Evolutionary conservation across 202 grass and related monocot genomes (phyloP), one percentile per base, ranked within the genome.

Genomic region (Carex sylvatica): DNA sequence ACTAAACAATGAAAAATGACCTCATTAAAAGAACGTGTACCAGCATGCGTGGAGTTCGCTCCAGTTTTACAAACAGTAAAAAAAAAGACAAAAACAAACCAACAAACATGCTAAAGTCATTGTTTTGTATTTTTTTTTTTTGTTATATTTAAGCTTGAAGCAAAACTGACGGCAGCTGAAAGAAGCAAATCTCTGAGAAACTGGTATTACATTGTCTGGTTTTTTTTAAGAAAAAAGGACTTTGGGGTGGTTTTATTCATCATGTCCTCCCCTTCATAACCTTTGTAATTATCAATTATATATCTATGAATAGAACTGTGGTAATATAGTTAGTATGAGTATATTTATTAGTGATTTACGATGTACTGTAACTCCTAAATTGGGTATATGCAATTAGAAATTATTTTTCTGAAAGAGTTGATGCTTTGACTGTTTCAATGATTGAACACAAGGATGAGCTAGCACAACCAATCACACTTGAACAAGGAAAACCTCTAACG

Each of bases 381-480:
- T 62, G 60, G 22, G 84, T 87, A 31, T 49, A 74, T 46, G 71
- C n/a, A 23, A 62, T 12, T 24, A 23, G 19, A 62, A 24, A 82
- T 33, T 47, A 54, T 31, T 49, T 24, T 65, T 54, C 38, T 79
- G 68, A 74, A 58, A 24, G 18, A 24, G 42, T 59, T 65, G 23
- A 59, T 23, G 51, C 30, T 85, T 80, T 69, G 38, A 85, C 52
- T 63, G 67, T 86, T 61, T 86, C 1, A 91, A 86, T 98, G 81
- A 89, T 98, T 84, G 88, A 91, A 83, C 92, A 98, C 74, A 95
- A 95, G 86, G 95, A 98, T 79, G 95, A 95, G 59, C 90, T 98
- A 69, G 92, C 95, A 81, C 87, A 95, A 83, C 92, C 95, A 72
- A 98, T 98, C 84, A 98, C 95, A 85, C 62, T 95, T 78, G 95